A percentile compares a stretch with the other conserved stretches of the same genome.
These are phyloP conservation scores for Sporothrix inflata DNA, from an alignment of 2,329 filamentous ascomycete species.

Conservation along the genomic window DNA sequence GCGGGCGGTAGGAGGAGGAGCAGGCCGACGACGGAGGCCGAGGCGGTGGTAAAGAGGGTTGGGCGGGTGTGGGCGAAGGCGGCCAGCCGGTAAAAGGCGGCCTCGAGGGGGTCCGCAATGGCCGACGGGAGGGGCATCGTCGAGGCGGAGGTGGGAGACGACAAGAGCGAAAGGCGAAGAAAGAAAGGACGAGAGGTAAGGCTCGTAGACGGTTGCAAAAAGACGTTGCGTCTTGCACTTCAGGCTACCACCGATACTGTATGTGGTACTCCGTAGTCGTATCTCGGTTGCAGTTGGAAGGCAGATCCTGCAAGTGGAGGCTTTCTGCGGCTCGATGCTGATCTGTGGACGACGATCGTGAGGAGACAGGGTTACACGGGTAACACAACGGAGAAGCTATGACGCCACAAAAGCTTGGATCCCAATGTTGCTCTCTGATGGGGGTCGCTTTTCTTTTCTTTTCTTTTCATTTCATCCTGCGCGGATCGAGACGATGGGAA, in stretches of 20 bases:
- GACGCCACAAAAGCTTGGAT: not conserved
- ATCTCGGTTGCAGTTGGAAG: too few relatives aligned
- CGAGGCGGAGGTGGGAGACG: not conserved
- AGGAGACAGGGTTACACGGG: not conserved
- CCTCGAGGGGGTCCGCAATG: not conserved
- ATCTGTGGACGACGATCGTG: not conserved
- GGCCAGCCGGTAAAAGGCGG: conserved; percentile 3
- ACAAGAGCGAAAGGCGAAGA: not conserved
- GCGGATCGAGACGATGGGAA: not conserved
- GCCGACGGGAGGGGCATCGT: conserved; percentile 8
- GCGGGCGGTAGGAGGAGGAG: not conserved
- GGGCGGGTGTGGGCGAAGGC: conserved; percentile 9
- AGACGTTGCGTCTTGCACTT: too few relatives aligned
- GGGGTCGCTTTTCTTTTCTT: not conserved
- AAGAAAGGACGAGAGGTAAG: not conserved
- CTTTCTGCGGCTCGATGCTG: not conserved
- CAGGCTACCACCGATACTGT: too few relatives aligned
- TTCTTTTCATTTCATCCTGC: too few relatives aligned
- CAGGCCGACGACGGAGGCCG: conserved; percentile 25
- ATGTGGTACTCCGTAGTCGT: too few relatives aligned
- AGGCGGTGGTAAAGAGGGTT: conserved; percentile 22
- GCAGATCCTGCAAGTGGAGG: not conserved
- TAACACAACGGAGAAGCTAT: not conserved
- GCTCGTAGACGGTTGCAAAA: too few relatives aligned
- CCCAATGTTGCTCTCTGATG: not conserved